Conservation (phyloP, 495 filamentous ascomycete species). For the Clohesyomyces aquaticus region DNA sequence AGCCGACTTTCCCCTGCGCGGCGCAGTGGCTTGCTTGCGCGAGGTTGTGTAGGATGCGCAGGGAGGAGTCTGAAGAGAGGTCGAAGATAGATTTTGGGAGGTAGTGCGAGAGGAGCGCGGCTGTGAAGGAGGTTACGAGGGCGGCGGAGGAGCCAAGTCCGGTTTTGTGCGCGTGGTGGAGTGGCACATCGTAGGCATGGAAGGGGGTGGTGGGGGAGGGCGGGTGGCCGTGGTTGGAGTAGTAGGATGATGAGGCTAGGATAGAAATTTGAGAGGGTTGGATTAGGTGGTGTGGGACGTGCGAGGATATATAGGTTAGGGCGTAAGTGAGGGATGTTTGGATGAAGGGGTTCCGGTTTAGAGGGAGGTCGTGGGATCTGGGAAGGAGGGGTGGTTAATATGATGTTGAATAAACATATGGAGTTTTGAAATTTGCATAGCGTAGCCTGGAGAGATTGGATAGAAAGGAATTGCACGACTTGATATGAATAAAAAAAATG, state of each 20-base stretch:
- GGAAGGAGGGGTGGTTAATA: neutral
- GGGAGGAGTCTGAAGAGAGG: slow-evolving; percentile 40
- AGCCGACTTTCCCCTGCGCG: slow-evolving; percentile 94
- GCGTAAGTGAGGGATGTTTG: slow-evolving; percentile 87
- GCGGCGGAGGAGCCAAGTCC: slow-evolving; percentile 95
- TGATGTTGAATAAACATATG: neutral
- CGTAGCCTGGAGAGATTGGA: neutral
- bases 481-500: no score
- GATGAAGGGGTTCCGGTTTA: slow-evolving; percentile 78
- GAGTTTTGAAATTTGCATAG: no score
- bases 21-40: slow-evolving; percentile 93
- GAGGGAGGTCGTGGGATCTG: slow-evolving; percentile 32
- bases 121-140: slow-evolving; percentile 87
- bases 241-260: slow-evolving; percentile 94
- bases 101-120: slow-evolving; percentile 78
- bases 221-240: slow-evolving; percentile 68
- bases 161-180: slow-evolving; percentile 87
- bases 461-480: neutral
- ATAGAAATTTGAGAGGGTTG: slow-evolving; percentile 77
- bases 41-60: slow-evolving; percentile 76
- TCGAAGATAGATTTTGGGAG: slow-evolving; percentile 64
- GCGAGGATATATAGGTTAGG: slow-evolving; percentile 72
- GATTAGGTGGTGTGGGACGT: slow-evolving; percentile 59
- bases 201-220: slow-evolving; percentile 59
- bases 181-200: slow-evolving; percentile 73